Base-by-base conservation (phyloP, 495 filamentous ascomycete species). In the Clohesyomyces aquaticus region DNA sequence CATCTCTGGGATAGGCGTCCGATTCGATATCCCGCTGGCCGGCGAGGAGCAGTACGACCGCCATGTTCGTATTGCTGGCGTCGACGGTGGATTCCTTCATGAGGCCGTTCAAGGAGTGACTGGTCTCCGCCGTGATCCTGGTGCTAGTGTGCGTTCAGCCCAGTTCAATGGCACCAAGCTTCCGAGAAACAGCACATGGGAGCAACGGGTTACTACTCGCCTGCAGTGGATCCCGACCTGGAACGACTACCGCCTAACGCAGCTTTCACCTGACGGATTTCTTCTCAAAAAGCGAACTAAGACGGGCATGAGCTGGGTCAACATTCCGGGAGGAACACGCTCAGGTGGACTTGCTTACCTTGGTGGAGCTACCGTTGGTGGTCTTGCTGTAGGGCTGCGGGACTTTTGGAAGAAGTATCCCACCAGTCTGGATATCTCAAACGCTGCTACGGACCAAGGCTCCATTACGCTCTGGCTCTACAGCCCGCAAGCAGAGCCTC, bases 381-480 rank as follows among this genome's bases (percentile, higher is more conserved):
- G 58, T 27, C 58, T 61, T 18, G 58, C 58, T 43, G 16, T 61
- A 45, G 48, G 58, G 19, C 58, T 61, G 26, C 58, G 58, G 27
- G 58, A 61, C 21, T 61, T 61, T 21, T 61, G 58, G 58, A 61
- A 61, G 58, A 61, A 61, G 35, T 61, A 61, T 46, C 58, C 58
- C 11, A 53, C 58, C 11, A 45, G 58, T 19, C 23, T 61, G 11
- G 58, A 61, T 28, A 38, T 61, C 16, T 43, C 58, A 1, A 53
- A 53, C 46, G 58, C 58, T 11, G 49, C 49, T 18, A 61, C 48
- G 1, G 48, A 61, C 10, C 14, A 23, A 19, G 58, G 58, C 6
- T 61, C 58, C 6, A 54, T 61, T 16, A 61, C 58, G 1, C 16
- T 61, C 12, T 61, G 58, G 58, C 27, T 61, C 18, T 61, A 61